Evolutionary conservation across 192 early-diverging fungal genomes (phyloP).

Genomic region (Coemansia nantahalensis): DNA sequence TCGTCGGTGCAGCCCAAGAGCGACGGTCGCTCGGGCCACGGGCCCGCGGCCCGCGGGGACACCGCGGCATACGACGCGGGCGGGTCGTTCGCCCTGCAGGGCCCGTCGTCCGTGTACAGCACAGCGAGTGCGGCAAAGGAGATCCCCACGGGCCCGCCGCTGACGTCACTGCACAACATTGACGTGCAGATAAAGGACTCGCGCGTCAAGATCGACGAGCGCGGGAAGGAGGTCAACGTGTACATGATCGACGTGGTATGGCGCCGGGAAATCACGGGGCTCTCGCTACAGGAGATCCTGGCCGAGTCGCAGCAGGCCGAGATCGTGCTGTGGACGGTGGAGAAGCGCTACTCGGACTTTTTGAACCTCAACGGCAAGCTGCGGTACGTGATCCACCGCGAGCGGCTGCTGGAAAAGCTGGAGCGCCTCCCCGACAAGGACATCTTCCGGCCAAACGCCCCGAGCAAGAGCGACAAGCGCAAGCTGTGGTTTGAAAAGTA

Average conservation of each 20-base stretch:
- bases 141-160: slow-evolving; percentile 16
- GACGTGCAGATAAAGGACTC: slow-evolving; percentile 57
- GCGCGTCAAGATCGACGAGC: slow-evolving; percentile 69
- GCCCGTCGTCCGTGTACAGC: slow-evolving; percentile 5
- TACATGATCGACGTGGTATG: slow-evolving; percentile 51
- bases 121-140: neutral
- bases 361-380: slow-evolving; percentile 76
- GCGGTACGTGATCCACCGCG: slow-evolving; percentile 38
- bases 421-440: slow-evolving; percentile 82
- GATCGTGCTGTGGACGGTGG: slow-evolving; percentile 75
- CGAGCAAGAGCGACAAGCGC: slow-evolving; percentile 82
- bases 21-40: neutral
- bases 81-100: neutral
- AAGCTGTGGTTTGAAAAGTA: slow-evolving; percentile 85
- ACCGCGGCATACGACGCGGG: neutral
- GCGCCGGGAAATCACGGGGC: slow-evolving; percentile 35
- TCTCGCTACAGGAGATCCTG: slow-evolving; percentile 51
- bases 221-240: slow-evolving; percentile 69
- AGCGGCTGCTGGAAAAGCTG: slow-evolving; percentile 54
- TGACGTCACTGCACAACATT: slow-evolving; percentile 50
- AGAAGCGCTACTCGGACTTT: slow-evolving; percentile 89
- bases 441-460: slow-evolving; percentile 76
- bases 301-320: slow-evolving; percentile 43
- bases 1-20: neutral
- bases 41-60: neutral